Base-by-base conservation (phyloP, 768 basidiomycete species). In the Cystofilobasidium bisporidii region DNA sequence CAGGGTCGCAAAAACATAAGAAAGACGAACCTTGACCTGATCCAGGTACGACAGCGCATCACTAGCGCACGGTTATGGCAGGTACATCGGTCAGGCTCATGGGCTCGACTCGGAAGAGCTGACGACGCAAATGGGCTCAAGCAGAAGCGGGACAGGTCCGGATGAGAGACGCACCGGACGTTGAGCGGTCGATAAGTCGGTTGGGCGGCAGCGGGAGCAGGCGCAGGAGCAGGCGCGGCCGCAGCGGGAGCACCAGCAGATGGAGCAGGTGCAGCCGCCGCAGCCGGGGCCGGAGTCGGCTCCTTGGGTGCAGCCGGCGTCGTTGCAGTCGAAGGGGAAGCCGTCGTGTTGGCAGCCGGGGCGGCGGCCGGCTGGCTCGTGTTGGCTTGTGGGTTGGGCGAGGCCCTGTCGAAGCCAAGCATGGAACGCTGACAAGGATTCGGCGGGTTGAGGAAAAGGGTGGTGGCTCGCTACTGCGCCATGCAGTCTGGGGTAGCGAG, bases 41-140 rank as follows among this genome's bases (percentile, higher is more conserved):
- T 96, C 91, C 72, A 96, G 84, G 74, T 96, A 96, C 74, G 86
- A 87, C 77, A 96, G 82, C 38, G 91, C 91, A 78, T 96, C 91
- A 45, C 88, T 87, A 24, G 24, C 20, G 24, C 30, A 45, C 22
- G 33, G 57, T 26, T 28, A 12, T 18, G 36, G 24, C 33, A 12
- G 18, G 56, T 20, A 5, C 28, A 10, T 56, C 12, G 10, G 45
- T 18, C 41, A 17, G 47, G 22, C 2, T 3, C 15, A 17, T 11
- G n/a, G 22, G 11, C 22, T 14, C 30, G 24, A 61, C 26, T 10
- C 1, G 36, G 15, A 4, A 36, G 22, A 61, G 30, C 2, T 9
- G 3, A 30, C 8, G 40, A 14, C 24, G 24, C 22, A 32, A 28
- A 20, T 1, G 43, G 45, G 5, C n/a, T n/a, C n/a, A n/a, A n/a